Percentiles rank a stretch among this genome's conserved stretches.
Evolutionary conservation across 2,329 filamentous ascomycete species (phyloP).

Genomic region (Colletotrichum lupini): DNA sequence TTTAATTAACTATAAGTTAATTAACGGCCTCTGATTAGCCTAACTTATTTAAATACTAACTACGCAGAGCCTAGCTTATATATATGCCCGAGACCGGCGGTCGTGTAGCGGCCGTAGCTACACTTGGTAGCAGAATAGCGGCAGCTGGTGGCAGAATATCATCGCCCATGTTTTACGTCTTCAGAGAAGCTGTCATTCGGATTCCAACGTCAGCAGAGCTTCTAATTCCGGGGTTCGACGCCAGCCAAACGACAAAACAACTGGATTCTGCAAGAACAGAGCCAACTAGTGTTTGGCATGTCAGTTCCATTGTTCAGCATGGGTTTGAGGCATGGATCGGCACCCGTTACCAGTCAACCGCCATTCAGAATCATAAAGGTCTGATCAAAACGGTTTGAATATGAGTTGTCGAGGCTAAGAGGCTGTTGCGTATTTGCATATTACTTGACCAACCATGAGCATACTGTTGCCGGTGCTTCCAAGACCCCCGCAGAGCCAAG

Average conservation of each 20-base stretch:
- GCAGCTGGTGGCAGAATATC: too few species aligned
- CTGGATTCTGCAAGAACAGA: not conserved
- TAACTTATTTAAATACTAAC: too few species aligned
- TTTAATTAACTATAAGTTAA: too few species aligned
- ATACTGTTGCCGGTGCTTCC: slow-evolving; percentile 22
- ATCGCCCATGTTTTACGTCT: not conserved
- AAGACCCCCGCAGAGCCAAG: slow-evolving; percentile 33
- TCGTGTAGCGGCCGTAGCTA: too few species aligned
- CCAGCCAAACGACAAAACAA: slow-evolving; percentile 1
- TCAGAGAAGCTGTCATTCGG: not conserved
- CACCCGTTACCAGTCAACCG: not conserved
- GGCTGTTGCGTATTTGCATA: not conserved
- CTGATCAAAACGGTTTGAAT: not conserved
- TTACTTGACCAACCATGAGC: not conserved
- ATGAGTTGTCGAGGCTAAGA: not conserved
- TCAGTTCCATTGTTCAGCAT: not conserved
- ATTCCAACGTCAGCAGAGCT: not conserved
- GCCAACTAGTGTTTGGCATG: not conserved
- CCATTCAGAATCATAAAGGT: not conserved
- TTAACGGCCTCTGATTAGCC: too few species aligned
- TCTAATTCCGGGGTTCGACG: not conserved
- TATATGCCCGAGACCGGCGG: too few species aligned
- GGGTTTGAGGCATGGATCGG: not conserved
- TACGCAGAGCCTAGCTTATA: too few species aligned
- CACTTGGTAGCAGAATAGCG: too few species aligned